Base-by-base conservation (phyloP, 805 yeast species). In the Hanseniaspora singularis region DNA sequence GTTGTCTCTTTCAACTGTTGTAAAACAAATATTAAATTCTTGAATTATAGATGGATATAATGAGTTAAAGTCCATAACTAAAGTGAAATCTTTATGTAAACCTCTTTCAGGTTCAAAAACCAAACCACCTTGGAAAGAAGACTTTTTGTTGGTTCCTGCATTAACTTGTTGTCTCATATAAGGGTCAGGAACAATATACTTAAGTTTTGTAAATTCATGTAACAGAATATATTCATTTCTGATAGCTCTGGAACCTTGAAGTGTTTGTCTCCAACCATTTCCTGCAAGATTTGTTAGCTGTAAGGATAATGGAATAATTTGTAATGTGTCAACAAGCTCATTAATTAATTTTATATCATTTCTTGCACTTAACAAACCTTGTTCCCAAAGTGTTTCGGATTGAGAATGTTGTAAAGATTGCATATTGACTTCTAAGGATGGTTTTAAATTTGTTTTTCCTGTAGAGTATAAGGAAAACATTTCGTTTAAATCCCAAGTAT, bases 61-160 rank as follows among this genome's bases (percentile, higher is more conserved):
- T 40, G 96, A 86, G 66, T 92, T 92, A 79, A 92, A 92, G 66
- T 92, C 98, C 97, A 92, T 88, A 19, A 92, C 98, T 52, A 92
- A 65, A 2, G 87, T 74, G 59, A 81, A 84, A 53, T 85, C 81
- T 59, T 85, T 86, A 60, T 89, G 95, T 33, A 92, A 68, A 2
- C 98, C 98, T 59, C 81, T 86, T 57, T 84, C 96, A 1, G 98
- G 98, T 53, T 92, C 98, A 63, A 92, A 85, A 26, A 92, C 98
- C 53, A 86, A 71, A 61, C 98, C 96, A 70, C 96, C 96, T 60
- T 82, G 84, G 60, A 67, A 86, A 58, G 83, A 83, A 15, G 86
- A 79, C 59, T 79, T 81, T 57, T 76, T 72, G 11, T 42, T 42
- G 19, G 71, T 14, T 7, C 63, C 66, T 20, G 59, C 67, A 15